Evolutionary conservation across 352 stramenopile genomes (phyloP).

Genomic region (Plasmopara viticola): DNA sequence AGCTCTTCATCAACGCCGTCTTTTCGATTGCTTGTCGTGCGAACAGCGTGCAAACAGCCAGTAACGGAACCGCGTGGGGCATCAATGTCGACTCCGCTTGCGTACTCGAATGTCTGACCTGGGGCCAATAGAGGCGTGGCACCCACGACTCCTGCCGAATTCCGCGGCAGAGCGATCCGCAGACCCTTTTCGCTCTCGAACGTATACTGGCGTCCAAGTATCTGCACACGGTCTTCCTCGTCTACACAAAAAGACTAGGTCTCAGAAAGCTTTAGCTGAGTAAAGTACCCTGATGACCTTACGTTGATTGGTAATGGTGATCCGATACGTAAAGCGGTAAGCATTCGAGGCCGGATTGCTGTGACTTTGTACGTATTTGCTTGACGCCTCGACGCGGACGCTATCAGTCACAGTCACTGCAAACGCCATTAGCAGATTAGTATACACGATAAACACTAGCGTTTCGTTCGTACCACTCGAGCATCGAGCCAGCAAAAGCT

Average conservation of each 20-base stretch:
- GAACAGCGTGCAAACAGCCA: constrained; percentile 60
- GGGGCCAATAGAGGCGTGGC: constrained; percentile 54
- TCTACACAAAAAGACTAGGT: constrained; percentile 27
- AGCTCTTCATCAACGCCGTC: constrained; percentile 24
- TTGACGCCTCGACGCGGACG: constrained; percentile 68
- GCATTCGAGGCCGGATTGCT: constrained; percentile 42
- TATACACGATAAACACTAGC: background rate
- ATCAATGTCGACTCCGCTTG: constrained; percentile 71
- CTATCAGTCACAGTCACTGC: constrained; percentile 62
- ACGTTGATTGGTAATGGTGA: constrained; percentile 79
- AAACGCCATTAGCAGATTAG: constrained; percentile 3
- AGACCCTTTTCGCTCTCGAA: constrained; percentile 68
- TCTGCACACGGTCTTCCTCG: constrained; percentile 43
- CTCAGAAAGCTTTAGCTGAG: background rate
- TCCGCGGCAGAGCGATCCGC: constrained; percentile 44
- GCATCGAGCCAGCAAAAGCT: constrained; percentile 58
- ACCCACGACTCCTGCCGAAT: constrained; percentile 67
- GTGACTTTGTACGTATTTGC: constrained; percentile 52
- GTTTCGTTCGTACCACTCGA: constrained; percentile 43
- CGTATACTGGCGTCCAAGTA: constrained; percentile 68
- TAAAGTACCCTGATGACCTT: constrained; percentile 1
- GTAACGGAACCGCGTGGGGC: constrained; percentile 47
- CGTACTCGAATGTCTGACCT: constrained; percentile 76
- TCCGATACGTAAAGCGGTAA: constrained; percentile 73
- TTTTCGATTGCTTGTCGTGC: constrained; percentile 22